Evolutionary conservation across 2,329 filamentous ascomycete genomes (phyloP), one percentile per base, ranked within the genome.

Genomic region (Botryosphaeria dothidea): DNA sequence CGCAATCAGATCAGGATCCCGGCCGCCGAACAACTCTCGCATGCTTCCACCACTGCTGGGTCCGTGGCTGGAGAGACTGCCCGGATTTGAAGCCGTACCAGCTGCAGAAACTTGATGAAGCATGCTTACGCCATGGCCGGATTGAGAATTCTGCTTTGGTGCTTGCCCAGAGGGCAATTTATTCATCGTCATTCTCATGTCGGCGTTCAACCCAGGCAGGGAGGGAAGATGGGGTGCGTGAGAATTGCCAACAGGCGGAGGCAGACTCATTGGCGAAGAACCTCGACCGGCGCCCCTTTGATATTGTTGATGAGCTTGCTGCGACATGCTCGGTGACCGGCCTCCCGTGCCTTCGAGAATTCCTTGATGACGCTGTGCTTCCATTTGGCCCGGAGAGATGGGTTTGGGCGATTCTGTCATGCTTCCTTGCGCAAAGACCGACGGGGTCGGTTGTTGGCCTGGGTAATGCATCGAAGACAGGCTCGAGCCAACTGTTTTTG

Each of bases 321-420:
- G 83, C 8, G 86, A 85, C 67, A 90, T 75, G 73, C 85, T 90
- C n/a, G 88, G 88, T 34, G 88, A 91, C 63, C 86, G 83, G 68
- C 89, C 87, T 65, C 87, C 83, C 46, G 78, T 71, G 19, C 66
- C 79, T 66, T 85, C 77, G 31, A 80, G 77, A 17, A 84, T 77
- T 68, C 87, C 86, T 57, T 89, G 82, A 21, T 83, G 74, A 78
- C 79, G 79, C 65, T 85, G 82, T 21, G 78, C 73, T 67, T 83
- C 80, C 68, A 82, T 80, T 65, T 82, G 82, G 19, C 84, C 84
- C n/a, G 90, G 90, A 66, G 89, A 93, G 45, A 96, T 82, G 3
- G 93, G 90, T 73, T 93, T 96, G 0, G 93, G 92, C 69, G 92
- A 96, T 77, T 97, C 92, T 3, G 91, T 95, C 81, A 96, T 91